A percentile compares a stretch with the other conserved stretches of the same genome.
Evolutionary conservation across 1,284 basidiomycete genomes (phyloP).

Genomic region (Irpex lacteus): DNA sequence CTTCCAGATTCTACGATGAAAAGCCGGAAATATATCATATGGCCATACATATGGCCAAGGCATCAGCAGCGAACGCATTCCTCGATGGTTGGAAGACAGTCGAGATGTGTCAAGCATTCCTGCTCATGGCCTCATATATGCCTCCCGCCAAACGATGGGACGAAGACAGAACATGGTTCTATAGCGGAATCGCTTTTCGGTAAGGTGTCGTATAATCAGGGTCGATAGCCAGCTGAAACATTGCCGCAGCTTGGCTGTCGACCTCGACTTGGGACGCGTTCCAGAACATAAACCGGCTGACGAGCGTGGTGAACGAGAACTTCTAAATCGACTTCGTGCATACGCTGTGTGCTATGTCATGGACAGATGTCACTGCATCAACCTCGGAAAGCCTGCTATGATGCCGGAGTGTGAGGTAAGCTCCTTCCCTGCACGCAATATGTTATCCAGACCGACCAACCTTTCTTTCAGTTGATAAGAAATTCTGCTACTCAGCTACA

Average conservation of each 20-base stretch:
- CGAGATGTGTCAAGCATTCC: constrained; percentile 34
- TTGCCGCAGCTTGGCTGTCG: constrained; percentile 36
- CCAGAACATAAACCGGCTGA: constrained; percentile 30
- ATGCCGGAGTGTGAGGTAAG: constrained; percentile 40
- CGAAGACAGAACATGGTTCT: constrained; percentile 33
- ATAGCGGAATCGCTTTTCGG: constrained; percentile 31
- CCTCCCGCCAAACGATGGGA: constrained; percentile 32
- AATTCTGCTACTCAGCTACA: constrained; percentile 23
- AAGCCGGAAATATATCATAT: constrained; percentile 34
- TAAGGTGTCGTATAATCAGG: neutral
- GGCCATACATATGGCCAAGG: constrained; percentile 36
- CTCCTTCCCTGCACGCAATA: neutral
- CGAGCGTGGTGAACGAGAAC: constrained; percentile 40
- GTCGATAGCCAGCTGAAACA: neutral
- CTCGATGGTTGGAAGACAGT: constrained; percentile 35
- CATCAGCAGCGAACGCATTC: constrained; percentile 32
- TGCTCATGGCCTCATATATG: constrained; percentile 30
- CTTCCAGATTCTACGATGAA: constrained; percentile 34
- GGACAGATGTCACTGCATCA: constrained; percentile 40
- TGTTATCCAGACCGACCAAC: constrained; percentile 22
- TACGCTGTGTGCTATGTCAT: constrained; percentile 47
- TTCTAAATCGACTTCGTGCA: constrained; percentile 43
- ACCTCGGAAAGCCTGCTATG: constrained; percentile 45
- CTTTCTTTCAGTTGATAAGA: constrained; percentile 21
- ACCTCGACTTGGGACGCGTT: constrained; percentile 43